A percentile compares a stretch with the other conserved stretches of the same genome.
These are phyloP conservation scores for Neophaeococcomyces aloes DNA, from an alignment of 2,329 filamentous ascomycete genomes.

Conservation along the genomic window DNA sequence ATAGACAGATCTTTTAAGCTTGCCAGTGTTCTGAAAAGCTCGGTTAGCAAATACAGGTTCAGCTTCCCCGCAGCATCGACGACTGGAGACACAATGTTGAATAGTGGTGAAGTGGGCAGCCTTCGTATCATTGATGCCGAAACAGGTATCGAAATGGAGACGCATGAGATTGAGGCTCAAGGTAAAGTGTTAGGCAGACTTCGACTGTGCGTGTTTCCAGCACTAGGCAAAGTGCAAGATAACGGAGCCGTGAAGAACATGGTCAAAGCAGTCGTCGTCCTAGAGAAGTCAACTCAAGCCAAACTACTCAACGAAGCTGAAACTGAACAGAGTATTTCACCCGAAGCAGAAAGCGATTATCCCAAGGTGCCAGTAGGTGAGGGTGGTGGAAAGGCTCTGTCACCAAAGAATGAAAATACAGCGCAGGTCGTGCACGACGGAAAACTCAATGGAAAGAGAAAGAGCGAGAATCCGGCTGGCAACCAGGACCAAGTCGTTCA, in stretches of 20 bases:
- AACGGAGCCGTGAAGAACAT: neutral
- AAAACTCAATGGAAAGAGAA: too few species aligned
- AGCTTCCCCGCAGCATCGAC: neutral
- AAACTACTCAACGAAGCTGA: too few species aligned
- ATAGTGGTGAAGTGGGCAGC: neutral
- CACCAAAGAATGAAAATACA: too few species aligned
- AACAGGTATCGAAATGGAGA: neutral
- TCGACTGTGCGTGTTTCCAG: slow-evolving; percentile 1
- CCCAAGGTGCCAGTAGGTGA: too few species aligned
- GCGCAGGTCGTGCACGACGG: too few species aligned
- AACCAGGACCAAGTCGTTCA: too few species aligned
- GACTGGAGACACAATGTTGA: neutral
- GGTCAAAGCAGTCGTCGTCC: neutral
- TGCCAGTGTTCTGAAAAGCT: neutral
- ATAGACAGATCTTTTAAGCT: neutral
- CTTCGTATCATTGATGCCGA: neutral
- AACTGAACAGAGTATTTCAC: too few species aligned
- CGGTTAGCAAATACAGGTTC: neutral
- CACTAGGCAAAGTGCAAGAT: neutral
- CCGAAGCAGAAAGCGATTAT: too few species aligned
- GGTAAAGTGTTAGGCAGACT: neutral
- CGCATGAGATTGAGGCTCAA: neutral
- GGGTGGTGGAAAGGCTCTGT: too few species aligned
- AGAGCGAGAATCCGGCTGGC: too few species aligned
- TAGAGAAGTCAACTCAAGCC: neutral